Evolutionary conservation across 306 rosid species (phyloP).

Genomic region (Crataegus laevigata): DNA sequence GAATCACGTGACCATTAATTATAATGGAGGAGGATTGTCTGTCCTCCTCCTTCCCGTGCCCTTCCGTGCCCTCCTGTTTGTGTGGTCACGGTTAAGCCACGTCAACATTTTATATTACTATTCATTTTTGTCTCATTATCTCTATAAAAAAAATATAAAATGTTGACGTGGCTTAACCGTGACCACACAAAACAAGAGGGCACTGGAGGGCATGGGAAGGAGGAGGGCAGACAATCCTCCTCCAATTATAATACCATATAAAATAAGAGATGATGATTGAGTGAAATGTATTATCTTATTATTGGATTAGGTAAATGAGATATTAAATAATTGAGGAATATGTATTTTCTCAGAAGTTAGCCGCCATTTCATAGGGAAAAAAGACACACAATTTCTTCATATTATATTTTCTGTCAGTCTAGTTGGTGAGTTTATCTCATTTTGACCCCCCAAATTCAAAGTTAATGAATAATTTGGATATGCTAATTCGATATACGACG

Average conservation of each 20-base stretch:
- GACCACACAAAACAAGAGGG: no score
- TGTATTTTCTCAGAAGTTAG: constrained; percentile 17
- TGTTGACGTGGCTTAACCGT: no score
- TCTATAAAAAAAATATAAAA: no score
- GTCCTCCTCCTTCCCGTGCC: no score
- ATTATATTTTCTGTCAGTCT: constrained; percentile 33
- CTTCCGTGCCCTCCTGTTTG: no score
- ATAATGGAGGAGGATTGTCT: no score
- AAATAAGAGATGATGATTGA: constrained; percentile 17
- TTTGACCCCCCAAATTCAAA: not conserved
- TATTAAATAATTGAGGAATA: not conserved
- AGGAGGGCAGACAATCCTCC: no score
- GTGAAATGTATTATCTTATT: constrained; percentile 11
- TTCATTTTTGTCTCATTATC: no score
- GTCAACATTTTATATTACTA: no score
- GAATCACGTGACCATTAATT: constrained; percentile 1
- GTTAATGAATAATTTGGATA: not conserved
- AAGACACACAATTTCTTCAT: constrained; percentile 11
- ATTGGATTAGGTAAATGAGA: constrained; percentile 29
- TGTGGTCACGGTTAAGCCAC: no score
- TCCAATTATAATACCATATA: constrained; percentile 1
- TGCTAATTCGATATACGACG: not conserved
- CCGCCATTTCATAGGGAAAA: constrained; percentile 34
- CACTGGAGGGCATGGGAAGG: no score
- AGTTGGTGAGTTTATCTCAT: constrained; percentile 25